Evolutionary conservation across 805 yeast species (phyloP).

Genomic region (Kockiozyma suomiensis): DNA sequence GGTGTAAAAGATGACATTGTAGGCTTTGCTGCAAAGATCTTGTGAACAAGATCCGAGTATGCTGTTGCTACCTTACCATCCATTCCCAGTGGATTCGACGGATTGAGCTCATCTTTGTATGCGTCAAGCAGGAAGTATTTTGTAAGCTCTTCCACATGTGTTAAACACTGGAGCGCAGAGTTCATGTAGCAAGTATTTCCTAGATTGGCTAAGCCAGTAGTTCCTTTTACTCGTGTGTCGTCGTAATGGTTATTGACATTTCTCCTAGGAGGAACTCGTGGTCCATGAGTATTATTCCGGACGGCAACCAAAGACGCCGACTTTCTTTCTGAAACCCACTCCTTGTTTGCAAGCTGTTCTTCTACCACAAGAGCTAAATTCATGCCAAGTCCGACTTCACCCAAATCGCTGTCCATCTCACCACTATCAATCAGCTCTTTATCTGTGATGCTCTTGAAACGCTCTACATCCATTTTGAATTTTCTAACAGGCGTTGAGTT

Average conservation of each 20-base stretch:
- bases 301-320: background rate
- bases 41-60: conserved; percentile 69
- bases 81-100: conserved; percentile 81
- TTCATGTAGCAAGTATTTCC: conserved; percentile 97
- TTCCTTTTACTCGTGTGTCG: conserved; percentile 47
- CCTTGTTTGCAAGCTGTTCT: conserved; percentile 9
- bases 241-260: conserved; percentile 1
- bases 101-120: conserved; percentile 68
- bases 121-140: conserved; percentile 69
- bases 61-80: conserved; percentile 77
- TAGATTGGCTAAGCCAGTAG: conserved; percentile 65
- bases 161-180: conserved; percentile 86
- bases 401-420: conserved; percentile 3
- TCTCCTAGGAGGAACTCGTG: conserved; percentile 3
- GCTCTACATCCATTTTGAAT: conserved; percentile 6
- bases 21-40: conserved; percentile 48
- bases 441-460: conserved; percentile 9
- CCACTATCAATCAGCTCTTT: conserved; percentile 14
- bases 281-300: background rate
- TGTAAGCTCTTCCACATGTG: conserved; percentile 81
- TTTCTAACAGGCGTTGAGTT: background rate
- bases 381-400: conserved; percentile 18
- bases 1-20: conserved; percentile 53
- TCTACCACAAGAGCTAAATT: conserved; percentile 22
- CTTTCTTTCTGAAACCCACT: conserved; percentile 27